phyloP scores from a whole-genome alignment of 305 asterid genomes.

The Ajuga reptans region DNA sequence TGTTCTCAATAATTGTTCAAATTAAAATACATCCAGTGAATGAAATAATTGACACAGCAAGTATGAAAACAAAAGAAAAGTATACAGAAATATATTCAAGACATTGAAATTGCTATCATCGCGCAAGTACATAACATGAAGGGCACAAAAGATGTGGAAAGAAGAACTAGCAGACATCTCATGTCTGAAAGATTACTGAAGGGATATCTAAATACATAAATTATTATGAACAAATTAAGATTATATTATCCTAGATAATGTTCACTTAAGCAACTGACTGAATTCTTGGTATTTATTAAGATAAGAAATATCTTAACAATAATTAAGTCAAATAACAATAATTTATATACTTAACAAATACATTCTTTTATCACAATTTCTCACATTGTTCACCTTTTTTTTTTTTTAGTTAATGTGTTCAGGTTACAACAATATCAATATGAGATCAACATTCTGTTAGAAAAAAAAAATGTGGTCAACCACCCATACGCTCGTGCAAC shows the following conservation, averaged over 20 bases:
- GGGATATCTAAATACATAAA: no score
- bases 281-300: no score
- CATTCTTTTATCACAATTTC: no score
- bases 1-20: background rate
- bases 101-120: background rate
- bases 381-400: background rate
- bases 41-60: background rate
- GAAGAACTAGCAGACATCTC: background rate
- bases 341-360: no score
- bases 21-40: background rate
- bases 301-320: no score
- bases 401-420: background rate
- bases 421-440: background rate
- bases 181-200: no score
- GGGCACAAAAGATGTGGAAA: background rate
- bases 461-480: background rate
- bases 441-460: background rate
- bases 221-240: no score
- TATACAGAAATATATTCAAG: background rate
- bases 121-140: background rate
- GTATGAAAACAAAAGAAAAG: constrained; percentile 7
- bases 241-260: no score
- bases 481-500: background rate
- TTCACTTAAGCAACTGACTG: no score
- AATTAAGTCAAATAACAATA: no score